Conservation (phyloP, 495 filamentous ascomycete species). For the Podospora didyma region DNA sequence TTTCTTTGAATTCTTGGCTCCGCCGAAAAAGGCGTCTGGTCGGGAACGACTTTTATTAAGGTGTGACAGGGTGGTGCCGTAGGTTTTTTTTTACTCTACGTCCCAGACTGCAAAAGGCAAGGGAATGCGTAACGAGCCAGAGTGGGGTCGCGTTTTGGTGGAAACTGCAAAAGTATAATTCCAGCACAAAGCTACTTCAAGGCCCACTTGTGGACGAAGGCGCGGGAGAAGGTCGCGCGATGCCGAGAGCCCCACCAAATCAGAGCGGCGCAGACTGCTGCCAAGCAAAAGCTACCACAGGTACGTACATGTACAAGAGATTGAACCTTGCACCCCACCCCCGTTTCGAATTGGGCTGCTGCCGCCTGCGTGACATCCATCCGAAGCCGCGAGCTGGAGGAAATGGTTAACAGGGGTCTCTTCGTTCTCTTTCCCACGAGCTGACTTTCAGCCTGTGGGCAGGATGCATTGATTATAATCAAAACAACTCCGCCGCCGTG, state of each 20-base stretch:
- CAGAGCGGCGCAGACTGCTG: neutral
- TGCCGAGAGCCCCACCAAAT: neutral
- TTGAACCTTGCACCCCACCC: constrained; percentile 11
- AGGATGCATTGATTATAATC: no score
- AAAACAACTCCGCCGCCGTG: no score
- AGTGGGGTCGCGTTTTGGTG: constrained; percentile 2
- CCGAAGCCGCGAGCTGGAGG: constrained; percentile 7
- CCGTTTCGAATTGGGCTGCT: constrained; percentile 13
- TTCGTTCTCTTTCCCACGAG: no score
- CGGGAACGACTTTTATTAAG: neutral
- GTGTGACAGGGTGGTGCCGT: constrained; percentile 18
- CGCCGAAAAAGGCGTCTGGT: constrained; percentile 5
- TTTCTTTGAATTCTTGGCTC: constrained; percentile 2
- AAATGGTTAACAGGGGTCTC: neutral
- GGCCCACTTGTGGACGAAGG: neutral
- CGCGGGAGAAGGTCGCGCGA: neutral
- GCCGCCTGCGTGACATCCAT: constrained; percentile 19
- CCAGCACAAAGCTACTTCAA: neutral
- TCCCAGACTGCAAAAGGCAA: no score
- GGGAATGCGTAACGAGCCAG: neutral
- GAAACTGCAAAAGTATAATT: no score
- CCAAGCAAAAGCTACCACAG: neutral
- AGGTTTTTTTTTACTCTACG: constrained; percentile 1
- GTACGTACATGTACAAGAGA: neutral
- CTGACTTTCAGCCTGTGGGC: no score